Evolutionary conservation across 2,329 filamentous ascomycete genomes (phyloP), one percentile per base, ranked within the genome.

Genomic region (Seiridium cupressi): DNA sequence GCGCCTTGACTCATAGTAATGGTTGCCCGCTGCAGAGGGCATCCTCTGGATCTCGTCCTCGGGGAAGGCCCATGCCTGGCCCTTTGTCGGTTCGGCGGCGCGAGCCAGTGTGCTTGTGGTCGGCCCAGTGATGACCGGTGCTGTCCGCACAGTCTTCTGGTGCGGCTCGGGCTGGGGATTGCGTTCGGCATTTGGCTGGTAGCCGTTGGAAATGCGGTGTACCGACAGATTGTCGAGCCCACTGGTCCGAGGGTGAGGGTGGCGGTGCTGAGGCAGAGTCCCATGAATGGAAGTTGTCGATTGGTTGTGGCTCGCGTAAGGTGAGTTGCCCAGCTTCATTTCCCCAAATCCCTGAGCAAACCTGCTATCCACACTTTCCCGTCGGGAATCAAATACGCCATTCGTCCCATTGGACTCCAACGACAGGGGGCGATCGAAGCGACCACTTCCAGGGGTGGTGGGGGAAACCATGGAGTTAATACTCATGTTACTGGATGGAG

Each of bases 41-140:
- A 79, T 70, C 58, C 81, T 76, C 61, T 84, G 81, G 3, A 89
- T 86, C 57, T 88, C 84, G 58, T 89, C 86, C 69, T 92, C 90
- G 1, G 91, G 90, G 66, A 93, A 93, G 65, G 91, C 91, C 90
- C 91, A 94, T 4, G 91, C 89, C 72, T 90, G 90, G 71, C 91
- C 91, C 73, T 92, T 92, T 9, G 89, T 93, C 4, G 91, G 90
- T 71, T 92, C 89, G 36, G 89, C 88, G 44, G 91, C 91, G 66
- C 79, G 88, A 69, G 85, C 89, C 77, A 82, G 91, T 69, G 78
- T 85, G 75, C 81, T 84, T 57, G 78, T 87, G 65, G 81, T 89
- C 63, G 79, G 89, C 65, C 90, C 89, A 34, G 89, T 91, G 67
- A 94, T 94, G 7, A 89, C 86, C 4, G 91, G 91, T 3, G 91